Evolutionary conservation across 1,139 yeast species (phyloP), one percentile per base, ranked within the genome.

Genomic region (Scheffersomyces titani): DNA sequence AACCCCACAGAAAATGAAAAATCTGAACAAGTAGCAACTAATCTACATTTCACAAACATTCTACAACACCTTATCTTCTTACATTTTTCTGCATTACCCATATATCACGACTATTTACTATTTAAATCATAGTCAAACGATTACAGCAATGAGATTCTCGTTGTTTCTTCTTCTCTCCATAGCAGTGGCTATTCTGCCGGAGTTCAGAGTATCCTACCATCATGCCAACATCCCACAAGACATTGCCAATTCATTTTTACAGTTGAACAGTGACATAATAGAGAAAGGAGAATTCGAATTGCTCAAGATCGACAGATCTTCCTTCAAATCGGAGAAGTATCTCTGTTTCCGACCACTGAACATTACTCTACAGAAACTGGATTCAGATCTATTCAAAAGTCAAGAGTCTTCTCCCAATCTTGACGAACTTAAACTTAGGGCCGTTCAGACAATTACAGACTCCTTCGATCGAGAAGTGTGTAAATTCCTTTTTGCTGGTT

Each of bases 401-500:
- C 36, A 24, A 24, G 36, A 3, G 13, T 24, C 36, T 24, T 24
- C 36, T 24, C 36, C 36, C 6, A 24, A 4, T 5, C 9, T 24
- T 4, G 36, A 24, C 36, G 36, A 24, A 7, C 36, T 24, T 13
- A 24, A 24, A 24, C 36, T 24, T 22, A 55, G 65, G 58, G 69
- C 73, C 55, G 53, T 69, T 48, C 51, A 63, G 2, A 56, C 65
- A 6, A 57, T 77, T 11, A 51, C 60, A 5, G 56, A 60, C 4
- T 60, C 73, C 3, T 70, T 76, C 57, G 67, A 69, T 6, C 61
- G 67, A 9, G 55, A 65, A 2, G 53, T 60, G 4, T 77, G 82
- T 59, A 57, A 80, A 72, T 70, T 63, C 75, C 68, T 69, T 0
- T 70, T 73, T 50, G 73, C 70, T 53, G 75, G 77, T 16, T 86